Percentiles rank a stretch among this genome's conserved stretches.
phyloP scores from a whole-genome alignment of 257 asterid genomes.

The Solanum ossicruentum region DNA sequence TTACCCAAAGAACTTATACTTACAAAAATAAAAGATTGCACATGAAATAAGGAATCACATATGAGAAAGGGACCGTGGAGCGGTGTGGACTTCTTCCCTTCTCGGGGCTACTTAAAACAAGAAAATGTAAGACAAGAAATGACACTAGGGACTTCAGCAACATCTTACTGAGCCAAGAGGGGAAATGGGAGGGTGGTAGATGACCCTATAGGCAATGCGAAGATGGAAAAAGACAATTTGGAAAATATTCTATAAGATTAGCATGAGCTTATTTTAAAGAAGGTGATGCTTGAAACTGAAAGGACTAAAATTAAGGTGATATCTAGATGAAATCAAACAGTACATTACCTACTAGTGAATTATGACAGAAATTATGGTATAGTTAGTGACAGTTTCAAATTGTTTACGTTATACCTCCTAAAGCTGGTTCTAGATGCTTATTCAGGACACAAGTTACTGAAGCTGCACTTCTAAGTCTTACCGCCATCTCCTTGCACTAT shows the following conservation, averaged over 20 bases:
- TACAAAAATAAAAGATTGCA: background rate
- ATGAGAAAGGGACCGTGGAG: background rate
- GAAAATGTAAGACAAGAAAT: background rate
- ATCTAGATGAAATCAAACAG: background rate
- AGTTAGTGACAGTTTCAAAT: background rate
- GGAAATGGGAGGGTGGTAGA: background rate
- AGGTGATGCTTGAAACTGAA: background rate
- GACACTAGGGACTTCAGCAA: background rate
- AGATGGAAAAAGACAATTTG: background rate
- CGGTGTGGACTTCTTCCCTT: background rate
- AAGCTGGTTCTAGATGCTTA: background rate
- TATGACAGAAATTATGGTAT: background rate
- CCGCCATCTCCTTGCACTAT: background rate
- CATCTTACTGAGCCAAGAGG: background rate
- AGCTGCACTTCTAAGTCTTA: background rate
- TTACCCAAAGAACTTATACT: background rate
- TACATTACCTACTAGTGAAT: background rate
- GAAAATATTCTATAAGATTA: background rate
- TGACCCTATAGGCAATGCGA: background rate
- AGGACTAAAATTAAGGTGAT: background rate
- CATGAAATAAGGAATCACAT: background rate
- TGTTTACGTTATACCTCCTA: background rate
- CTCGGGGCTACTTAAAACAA: background rate
- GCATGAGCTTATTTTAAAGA: background rate
- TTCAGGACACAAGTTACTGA: background rate